Conservation (phyloP, 2,329 filamentous ascomycete genomes). For the Colletotrichum cuscutae region DNA sequence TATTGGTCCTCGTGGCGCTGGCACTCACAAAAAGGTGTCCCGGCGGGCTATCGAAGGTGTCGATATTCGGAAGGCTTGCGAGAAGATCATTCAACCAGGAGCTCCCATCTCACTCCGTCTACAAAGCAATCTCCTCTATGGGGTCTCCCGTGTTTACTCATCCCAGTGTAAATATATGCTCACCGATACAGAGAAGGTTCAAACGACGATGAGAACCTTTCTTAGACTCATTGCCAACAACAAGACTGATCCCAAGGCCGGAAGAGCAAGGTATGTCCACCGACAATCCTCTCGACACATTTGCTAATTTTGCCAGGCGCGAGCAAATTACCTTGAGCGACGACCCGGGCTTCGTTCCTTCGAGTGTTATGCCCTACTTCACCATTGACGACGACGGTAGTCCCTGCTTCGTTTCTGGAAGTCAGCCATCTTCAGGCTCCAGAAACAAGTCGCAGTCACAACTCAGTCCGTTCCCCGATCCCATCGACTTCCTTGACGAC, state of each 20-base stretch:
- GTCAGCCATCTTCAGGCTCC: constrained; percentile 45
- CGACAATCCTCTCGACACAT: constrained; percentile 59
- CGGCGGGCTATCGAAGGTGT: constrained; percentile 90
- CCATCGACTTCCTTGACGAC: neutral
- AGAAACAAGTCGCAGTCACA: constrained; percentile 49
- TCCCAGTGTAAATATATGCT: constrained; percentile 92
- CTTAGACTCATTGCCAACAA: constrained; percentile 66
- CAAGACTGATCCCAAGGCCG: constrained; percentile 76
- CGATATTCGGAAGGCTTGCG: constrained; percentile 85
- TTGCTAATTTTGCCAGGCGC: constrained; percentile 73
- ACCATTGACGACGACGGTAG: constrained; percentile 54
- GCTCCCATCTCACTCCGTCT: constrained; percentile 90
- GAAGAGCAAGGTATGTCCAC: constrained; percentile 74
- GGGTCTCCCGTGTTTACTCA: constrained; percentile 84
- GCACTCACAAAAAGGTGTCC: constrained; percentile 78
- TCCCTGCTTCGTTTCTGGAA: constrained; percentile 43
- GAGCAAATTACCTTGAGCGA: constrained; percentile 82
- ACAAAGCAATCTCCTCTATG: constrained; percentile 88
- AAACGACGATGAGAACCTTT: constrained; percentile 77
- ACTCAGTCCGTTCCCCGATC: constrained; percentile 50
- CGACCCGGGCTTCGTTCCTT: constrained; percentile 83
- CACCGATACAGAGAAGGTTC: constrained; percentile 79
- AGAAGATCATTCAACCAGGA: constrained; percentile 83
- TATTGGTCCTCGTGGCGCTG: constrained; percentile 74
- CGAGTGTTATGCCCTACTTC: constrained; percentile 69